Evolutionary conservation across 257 asterid genomes (phyloP), one percentile per base, ranked within the genome.

Genomic region (Henckelia pumila): DNA sequence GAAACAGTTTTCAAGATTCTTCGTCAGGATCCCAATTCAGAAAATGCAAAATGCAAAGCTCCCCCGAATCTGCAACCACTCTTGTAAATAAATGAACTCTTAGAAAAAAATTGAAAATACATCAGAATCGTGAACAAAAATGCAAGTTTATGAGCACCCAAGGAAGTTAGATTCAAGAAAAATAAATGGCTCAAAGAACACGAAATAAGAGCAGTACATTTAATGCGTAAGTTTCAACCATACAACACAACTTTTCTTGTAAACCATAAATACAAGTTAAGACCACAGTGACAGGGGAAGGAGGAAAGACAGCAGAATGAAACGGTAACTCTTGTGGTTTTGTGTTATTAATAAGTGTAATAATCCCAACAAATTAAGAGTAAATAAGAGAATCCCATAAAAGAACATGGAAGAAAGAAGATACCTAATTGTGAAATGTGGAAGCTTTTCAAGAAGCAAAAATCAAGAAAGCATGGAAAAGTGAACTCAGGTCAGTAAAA

Each of bases 351-450:
- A 73, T 69, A 75, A 72, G 73, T 56, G 77, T 59, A 75, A 73
- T 74, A 62, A 62, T 69, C 64, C 79, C 75, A 53, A 76, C 56
- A 62, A 66, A 75, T 76, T 53, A 49, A 67, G 74, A 26, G 56
- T 53, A 8, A 19, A 52, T 63, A 33, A 61, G 19, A 69, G 44
- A 68, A 62, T 22, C 22, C 28, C 22, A 50, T 6, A 23, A 11
- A 30, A 30, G 32, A 22, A 16, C 35, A 71, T 17, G 13, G 22
- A 32, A 60, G 35, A 19, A 23, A 25, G 16, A 66, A 67, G 69
- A 66, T 64, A 77, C 84, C 87, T 66, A 70, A 73, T 61, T 74
- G 78, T 65, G 74, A 79, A 79, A 67, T 67, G 33, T 59, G 61
- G 68, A 63, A 75, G 73, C 75, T 75, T 73, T 77, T 50, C 35